These are phyloP conservation scores for Rhodotorula sp. DNA, from an alignment of 1,284 basidiomycete genomes.

Conservation along the genomic window DNA sequence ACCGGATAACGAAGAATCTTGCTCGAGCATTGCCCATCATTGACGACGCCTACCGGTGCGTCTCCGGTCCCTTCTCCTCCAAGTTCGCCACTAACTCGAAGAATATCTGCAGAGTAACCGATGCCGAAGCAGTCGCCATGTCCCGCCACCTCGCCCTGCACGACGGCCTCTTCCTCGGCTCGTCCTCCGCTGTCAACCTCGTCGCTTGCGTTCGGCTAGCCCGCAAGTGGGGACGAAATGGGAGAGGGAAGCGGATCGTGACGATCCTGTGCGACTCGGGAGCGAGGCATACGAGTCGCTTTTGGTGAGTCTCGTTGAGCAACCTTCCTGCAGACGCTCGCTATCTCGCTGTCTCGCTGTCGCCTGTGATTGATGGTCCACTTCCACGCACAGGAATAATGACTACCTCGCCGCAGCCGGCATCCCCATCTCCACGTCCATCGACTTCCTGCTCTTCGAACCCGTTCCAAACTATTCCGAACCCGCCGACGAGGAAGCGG, in stretches of 20 bases:
- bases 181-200: conserved; percentile 93
- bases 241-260: conserved; percentile 8
- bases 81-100: no score
- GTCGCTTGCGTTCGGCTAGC: conserved; percentile 79
- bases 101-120: conserved; percentile 73
- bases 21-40: conserved; percentile 74
- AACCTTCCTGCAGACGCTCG: not conserved
- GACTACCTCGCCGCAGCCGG: conserved; percentile 25
- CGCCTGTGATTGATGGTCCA: not conserved
- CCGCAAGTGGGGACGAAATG: conserved; percentile 56
- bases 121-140: conserved; percentile 88
- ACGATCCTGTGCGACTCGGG: conserved; percentile 43
- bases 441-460: conserved; percentile 26
- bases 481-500: not conserved
- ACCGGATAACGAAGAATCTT: conserved; percentile 79
- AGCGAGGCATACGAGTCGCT: conserved; percentile 41
- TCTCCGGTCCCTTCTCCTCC: no score
- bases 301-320: conserved; percentile 35
- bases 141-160: conserved; percentile 80
- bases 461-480: not conserved
- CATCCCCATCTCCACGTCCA: conserved; percentile 22
- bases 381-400: conserved; percentile 29
- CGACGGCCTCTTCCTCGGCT: conserved; percentile 93
- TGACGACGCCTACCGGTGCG: conserved; percentile 79
- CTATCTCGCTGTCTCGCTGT: not conserved